Base-by-base conservation (phyloP, 1,139 yeast species). In the Saccharomycopsis hybrid region DNA sequence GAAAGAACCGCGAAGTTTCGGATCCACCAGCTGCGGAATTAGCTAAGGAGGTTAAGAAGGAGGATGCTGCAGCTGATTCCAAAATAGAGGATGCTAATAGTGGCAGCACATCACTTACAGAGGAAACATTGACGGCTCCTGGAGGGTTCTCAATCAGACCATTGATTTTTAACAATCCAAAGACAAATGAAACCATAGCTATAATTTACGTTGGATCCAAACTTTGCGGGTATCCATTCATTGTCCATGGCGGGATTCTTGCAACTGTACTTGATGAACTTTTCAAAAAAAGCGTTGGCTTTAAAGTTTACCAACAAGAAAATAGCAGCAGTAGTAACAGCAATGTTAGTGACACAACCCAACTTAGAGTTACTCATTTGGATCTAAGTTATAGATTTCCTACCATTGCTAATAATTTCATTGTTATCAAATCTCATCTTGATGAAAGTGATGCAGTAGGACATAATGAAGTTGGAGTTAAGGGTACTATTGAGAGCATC, bases 241-340 rank as follows among this genome's bases (percentile, higher is more conserved):
- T 90, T 38, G 76, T 88, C 1, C 97, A 90, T 62, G 97, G 97
- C 2, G 97, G 97, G 0, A 78, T 90, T 41, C 65, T 90, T 38
- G 95, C 95, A 5, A 83, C 95, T 0, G 68, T 90, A 11, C 69
- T 88, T 53, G 94, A 86, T 61, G 96, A 89, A 56, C 73, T 85
- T 3, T 74, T 80, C 67, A 81, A 78, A 52, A 65, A 83, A 48
- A 76, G 77, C 50, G 82, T 84, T 0, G 72, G 76, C 5, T 66
- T 78, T 43, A 49, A 58, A 5, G 55, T 65, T 47, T 62, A 59
- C 1, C 57, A 54, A 3, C 57, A 57, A 31, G 57, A 64, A 5
- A 58, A 67, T 33, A 60, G 60, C 56, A 69, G 28, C 57, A 56
- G 37, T 54, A 48, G 11, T 7, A 28, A 40, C 18, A 64, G 72